A percentile compares a stretch with the other conserved stretches of the same genome.
Evolutionary conservation across 768 basidiomycete genomes (phyloP).

Genomic region (Suillus cothurnatus): DNA sequence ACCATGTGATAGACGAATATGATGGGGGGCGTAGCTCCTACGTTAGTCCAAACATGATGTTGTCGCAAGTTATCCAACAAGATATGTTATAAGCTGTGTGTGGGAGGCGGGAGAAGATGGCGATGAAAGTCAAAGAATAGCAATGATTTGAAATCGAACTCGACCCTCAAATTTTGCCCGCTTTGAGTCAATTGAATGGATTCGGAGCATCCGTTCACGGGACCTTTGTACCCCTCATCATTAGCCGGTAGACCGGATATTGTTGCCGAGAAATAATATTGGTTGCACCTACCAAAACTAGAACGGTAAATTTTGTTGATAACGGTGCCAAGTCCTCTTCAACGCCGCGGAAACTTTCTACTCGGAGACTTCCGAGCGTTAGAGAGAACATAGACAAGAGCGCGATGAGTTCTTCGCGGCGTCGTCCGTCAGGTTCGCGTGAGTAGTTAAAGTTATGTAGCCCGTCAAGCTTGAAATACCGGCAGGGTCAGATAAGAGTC

Average conservation of each 20-base stretch:
- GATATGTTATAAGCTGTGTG: neutral
- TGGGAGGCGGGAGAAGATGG: neutral
- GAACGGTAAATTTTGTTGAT: neutral
- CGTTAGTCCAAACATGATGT: neutral
- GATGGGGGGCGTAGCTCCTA: neutral
- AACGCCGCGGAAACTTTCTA: neutral
- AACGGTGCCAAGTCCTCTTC: neutral
- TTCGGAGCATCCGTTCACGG: neutral
- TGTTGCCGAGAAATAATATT: neutral
- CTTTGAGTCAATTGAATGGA: neutral
- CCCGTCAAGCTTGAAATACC: neutral
- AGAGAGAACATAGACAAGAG: neutral
- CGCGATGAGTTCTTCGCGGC: neutral
- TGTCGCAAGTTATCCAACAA: neutral
- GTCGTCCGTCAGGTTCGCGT: neutral
- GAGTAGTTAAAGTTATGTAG: neutral
- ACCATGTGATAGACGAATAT: neutral
- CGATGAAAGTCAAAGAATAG: neutral
- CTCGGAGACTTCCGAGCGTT: neutral
- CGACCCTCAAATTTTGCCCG: neutral
- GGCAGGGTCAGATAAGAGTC: conserved; percentile 1
- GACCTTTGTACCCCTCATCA: neutral
- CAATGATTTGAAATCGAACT: neutral
- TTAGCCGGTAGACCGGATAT: neutral
- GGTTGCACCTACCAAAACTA: neutral